Conservation (phyloP, 306 rosid species). For the Malus domestica region DNA sequence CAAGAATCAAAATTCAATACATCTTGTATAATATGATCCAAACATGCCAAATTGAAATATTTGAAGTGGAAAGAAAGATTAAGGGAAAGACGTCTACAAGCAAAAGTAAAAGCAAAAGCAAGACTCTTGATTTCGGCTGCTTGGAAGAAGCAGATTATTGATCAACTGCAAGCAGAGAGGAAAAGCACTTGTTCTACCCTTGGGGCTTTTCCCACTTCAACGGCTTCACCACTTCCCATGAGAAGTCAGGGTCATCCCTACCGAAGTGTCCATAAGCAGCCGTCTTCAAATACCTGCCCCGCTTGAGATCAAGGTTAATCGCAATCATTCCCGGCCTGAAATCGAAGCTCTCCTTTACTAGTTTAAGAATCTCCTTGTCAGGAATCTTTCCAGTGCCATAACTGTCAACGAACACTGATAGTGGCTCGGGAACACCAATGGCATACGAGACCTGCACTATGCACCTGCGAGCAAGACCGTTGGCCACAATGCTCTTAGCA, state of each 20-base stretch:
- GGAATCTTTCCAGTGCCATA: constrained; percentile 55
- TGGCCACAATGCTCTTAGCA: constrained; percentile 63
- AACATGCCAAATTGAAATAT: not conserved
- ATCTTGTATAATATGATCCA: not conserved
- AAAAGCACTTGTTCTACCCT: constrained; percentile 10
- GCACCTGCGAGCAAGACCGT: constrained; percentile 53
- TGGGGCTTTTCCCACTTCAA: constrained; percentile 49
- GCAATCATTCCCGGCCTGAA: constrained; percentile 67
- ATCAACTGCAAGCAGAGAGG: constrained; percentile 6
- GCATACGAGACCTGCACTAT: constrained; percentile 66
- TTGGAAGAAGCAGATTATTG: constrained; percentile 10
- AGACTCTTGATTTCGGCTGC: not conserved
- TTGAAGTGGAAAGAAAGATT: not conserved
- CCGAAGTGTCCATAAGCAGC: constrained; percentile 73
- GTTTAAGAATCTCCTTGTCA: constrained; percentile 50
- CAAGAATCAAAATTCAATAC: not conserved
- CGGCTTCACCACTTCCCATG: constrained; percentile 60
- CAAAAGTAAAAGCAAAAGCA: constrained; percentile 6
- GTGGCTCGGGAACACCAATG: constrained; percentile 52
- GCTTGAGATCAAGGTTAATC: constrained; percentile 46
- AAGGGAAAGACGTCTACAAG: not conserved
- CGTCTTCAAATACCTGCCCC: constrained; percentile 62
- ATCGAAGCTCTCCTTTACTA: constrained; percentile 56
- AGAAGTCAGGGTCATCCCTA: constrained; percentile 54
- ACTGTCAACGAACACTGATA: constrained; percentile 55